Percentiles rank a stretch among this genome's conserved stretches.
Evolutionary conservation across 257 asterid genomes (phyloP).

Genomic region (Knoxia roxburghii): DNA sequence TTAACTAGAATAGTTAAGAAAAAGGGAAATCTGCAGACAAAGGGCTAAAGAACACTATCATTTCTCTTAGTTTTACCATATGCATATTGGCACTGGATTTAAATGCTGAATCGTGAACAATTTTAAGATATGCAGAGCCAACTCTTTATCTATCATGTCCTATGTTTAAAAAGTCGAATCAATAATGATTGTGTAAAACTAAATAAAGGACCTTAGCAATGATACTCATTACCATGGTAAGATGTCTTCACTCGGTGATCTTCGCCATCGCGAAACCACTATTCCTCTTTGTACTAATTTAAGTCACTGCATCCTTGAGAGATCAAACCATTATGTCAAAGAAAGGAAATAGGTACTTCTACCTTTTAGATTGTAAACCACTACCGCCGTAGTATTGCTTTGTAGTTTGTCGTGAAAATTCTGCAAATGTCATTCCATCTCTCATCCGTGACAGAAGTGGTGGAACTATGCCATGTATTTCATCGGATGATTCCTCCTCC

Average conservation of each 20-base stretch:
- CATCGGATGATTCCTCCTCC: conserved; percentile 29
- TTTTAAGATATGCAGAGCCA: neutral
- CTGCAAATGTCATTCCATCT: conserved; percentile 88
- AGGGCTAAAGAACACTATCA: neutral
- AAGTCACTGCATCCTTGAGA: neutral
- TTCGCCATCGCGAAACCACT: neutral
- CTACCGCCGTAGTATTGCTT: conserved; percentile 73
- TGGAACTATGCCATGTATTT: conserved; percentile 48
- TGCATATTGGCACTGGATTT: no score
- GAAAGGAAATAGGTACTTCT: conserved; percentile 18
- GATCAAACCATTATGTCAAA: neutral
- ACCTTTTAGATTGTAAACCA: conserved; percentile 73
- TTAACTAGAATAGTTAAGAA: neutral
- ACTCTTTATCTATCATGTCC: no score
- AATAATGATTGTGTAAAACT: neutral
- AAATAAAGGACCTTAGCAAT: neutral
- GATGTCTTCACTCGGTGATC: neutral
- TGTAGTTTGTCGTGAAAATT: conserved; percentile 75
- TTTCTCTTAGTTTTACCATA: neutral
- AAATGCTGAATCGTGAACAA: neutral
- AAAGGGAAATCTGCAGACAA: neutral
- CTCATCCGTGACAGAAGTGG: conserved; percentile 54
- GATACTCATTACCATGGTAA: neutral
- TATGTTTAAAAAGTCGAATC: no score
- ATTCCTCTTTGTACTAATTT: neutral